These are phyloP conservation scores for Pulveroboletus frians DNA, from an alignment of 768 basidiomycete species.

Conservation along the genomic window DNA sequence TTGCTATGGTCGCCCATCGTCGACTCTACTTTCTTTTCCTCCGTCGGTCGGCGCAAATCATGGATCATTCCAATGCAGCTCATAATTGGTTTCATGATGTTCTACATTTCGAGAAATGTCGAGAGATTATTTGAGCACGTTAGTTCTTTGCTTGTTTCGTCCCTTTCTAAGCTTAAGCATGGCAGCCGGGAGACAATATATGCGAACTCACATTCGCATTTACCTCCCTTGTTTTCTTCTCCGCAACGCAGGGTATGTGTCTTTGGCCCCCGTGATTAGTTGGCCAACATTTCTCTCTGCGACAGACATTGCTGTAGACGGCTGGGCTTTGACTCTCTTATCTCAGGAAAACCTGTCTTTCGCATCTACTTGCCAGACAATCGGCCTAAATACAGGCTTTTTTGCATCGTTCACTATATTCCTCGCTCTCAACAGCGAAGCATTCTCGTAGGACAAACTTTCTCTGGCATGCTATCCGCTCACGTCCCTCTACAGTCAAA, in stretches of 20 bases:
- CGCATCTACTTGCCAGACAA: slow-evolving; percentile 96
- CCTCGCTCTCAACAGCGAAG: slow-evolving; percentile 91
- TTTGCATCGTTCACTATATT: slow-evolving; percentile 97
- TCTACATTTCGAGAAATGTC: slow-evolving; percentile 70
- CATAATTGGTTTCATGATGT: slow-evolving; percentile 79
- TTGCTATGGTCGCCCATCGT: slow-evolving; percentile 97
- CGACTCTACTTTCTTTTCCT: slow-evolving; percentile 79
- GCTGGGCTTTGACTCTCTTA: slow-evolving; percentile 79
- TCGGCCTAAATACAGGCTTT: slow-evolving; percentile 92
- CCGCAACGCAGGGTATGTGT: slow-evolving; percentile 87
- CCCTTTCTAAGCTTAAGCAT: slow-evolving; percentile 9
- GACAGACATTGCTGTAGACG: slow-evolving; percentile 95
- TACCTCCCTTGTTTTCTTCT: slow-evolving; percentile 86
- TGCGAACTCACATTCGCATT: slow-evolving; percentile 76
- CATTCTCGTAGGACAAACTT: slow-evolving; percentile 62
- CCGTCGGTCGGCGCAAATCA: slow-evolving; percentile 89
- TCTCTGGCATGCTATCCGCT: slow-evolving; percentile 3
- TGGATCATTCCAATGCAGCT: slow-evolving; percentile 99
- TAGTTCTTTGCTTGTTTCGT: slow-evolving; percentile 13
- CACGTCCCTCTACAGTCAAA: slow-evolving; percentile 40
- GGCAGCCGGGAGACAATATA: slow-evolving; percentile 78
- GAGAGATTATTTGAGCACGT: slow-evolving; percentile 78
- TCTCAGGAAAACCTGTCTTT: slow-evolving; percentile 94
- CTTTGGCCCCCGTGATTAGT: background rate
- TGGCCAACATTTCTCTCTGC: slow-evolving; percentile 12